phyloP scores from a whole-genome alignment of 2,329 filamentous ascomycete genomes.

The Didymellaceae sp. region DNA sequence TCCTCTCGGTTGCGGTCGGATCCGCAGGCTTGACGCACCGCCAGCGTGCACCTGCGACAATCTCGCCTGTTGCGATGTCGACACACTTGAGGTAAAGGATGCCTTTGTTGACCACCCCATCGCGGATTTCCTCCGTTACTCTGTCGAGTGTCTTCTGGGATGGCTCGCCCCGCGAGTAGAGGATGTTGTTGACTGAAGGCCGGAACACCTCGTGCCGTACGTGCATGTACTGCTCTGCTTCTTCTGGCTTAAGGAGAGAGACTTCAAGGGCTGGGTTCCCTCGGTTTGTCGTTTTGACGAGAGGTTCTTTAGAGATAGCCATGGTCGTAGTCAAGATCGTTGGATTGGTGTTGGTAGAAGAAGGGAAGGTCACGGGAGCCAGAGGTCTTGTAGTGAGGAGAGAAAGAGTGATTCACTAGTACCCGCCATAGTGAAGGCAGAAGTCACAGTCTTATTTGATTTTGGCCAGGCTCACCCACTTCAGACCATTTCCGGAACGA shows the following conservation, averaged over 20 bases:
- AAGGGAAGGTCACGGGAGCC: neutral
- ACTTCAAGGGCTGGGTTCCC: slow-evolving; percentile 35
- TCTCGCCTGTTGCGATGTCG: slow-evolving; percentile 32
- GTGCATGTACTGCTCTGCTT: slow-evolving; percentile 39
- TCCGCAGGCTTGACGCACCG: slow-evolving; percentile 29
- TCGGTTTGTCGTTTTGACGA: slow-evolving; percentile 25
- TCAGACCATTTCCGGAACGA: slow-evolving; percentile 8
- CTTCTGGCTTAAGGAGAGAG: slow-evolving; percentile 34
- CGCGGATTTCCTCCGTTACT: slow-evolving; percentile 29
- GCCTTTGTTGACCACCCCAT: slow-evolving; percentile 34
- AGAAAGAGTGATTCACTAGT: neutral
- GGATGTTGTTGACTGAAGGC: slow-evolving; percentile 42
- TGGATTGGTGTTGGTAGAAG: neutral
- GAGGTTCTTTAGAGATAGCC: slow-evolving; percentile 3
- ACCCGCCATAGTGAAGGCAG: neutral
- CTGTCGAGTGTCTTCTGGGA: slow-evolving; percentile 33
- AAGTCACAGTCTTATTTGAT: slow-evolving; percentile 8
- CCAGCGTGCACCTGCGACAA: slow-evolving; percentile 43
- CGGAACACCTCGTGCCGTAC: slow-evolving; percentile 43
- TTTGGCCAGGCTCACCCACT: neutral
- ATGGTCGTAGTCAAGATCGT: neutral
- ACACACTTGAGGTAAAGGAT: slow-evolving; percentile 40
- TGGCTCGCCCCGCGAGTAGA: slow-evolving; percentile 39
- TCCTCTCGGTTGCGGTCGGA: slow-evolving; percentile 24
- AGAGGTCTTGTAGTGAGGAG: neutral